phyloP scores from a whole-genome alignment of 75 land plant species.

The Pinus taeda region DNA sequence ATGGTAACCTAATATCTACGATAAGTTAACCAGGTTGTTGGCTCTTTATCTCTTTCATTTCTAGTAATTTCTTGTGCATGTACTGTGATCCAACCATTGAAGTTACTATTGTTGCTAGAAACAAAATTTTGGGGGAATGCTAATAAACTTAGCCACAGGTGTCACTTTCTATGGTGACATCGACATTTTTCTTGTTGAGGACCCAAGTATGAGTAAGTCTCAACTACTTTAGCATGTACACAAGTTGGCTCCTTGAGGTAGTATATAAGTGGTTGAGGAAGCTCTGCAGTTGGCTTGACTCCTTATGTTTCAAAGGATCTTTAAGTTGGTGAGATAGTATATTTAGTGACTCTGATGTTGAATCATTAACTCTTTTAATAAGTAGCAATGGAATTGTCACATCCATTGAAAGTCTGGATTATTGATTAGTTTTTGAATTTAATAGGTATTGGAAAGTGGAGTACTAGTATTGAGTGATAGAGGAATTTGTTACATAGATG shows the following conservation, averaged over 20 bases:
- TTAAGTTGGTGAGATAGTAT: slow-evolving; percentile 96
- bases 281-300: slow-evolving; percentile 98
- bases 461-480: no score
- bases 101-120: neutral
- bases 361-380: neutral
- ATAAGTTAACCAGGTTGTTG: slow-evolving; percentile 78
- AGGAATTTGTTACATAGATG: no score
- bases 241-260: slow-evolving; percentile 95
- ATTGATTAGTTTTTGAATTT: no score
- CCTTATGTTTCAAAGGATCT: slow-evolving; percentile 98
- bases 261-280: slow-evolving; percentile 96
- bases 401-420: no score
- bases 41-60: slow-evolving; percentile 29
- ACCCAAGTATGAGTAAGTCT: slow-evolving; percentile 98
- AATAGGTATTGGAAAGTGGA: no score
- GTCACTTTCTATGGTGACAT: slow-evolving; percentile 94
- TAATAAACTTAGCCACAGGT: slow-evolving; percentile 74
- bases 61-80: neutral
- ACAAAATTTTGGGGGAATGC: slow-evolving; percentile 92
- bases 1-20: slow-evolving; percentile 82
- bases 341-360: neutral
- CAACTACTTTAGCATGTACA: slow-evolving; percentile 97
- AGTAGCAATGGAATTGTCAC: neutral
- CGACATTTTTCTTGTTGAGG: slow-evolving; percentile 92
- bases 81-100: neutral